These are phyloP conservation scores for Pseudopithomyces maydicus DNA, from an alignment of 2,329 filamentous ascomycete genomes.

Conservation along the genomic window DNA sequence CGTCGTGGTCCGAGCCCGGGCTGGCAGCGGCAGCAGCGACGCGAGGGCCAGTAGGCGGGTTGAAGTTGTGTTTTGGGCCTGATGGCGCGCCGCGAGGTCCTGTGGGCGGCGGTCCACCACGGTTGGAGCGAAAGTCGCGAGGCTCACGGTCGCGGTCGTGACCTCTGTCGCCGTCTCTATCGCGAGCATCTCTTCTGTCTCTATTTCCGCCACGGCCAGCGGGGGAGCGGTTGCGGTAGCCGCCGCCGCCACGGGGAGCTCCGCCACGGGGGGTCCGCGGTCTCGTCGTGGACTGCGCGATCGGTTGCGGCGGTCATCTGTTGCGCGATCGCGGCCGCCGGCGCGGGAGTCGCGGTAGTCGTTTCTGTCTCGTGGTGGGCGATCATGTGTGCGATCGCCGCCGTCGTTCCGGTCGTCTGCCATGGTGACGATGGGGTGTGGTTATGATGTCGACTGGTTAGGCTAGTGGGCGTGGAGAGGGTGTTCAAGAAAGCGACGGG, in stretches of 20 bases:
- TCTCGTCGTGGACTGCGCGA: slow-evolving; percentile 41
- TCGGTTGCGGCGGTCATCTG: slow-evolving; percentile 35
- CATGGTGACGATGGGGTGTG: slow-evolving; percentile 4
- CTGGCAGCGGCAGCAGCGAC: slow-evolving; percentile 12
- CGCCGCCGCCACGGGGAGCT: slow-evolving; percentile 30
- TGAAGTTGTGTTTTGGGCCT: slow-evolving; percentile 16
- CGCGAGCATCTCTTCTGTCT: slow-evolving; percentile 8
- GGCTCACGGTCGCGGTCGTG: slow-evolving; percentile 13
- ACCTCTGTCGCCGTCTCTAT: too few relatives aligned
- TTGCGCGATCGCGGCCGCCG: slow-evolving; percentile 18
- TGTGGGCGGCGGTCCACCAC: slow-evolving; percentile 30
- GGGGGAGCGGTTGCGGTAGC: slow-evolving; percentile 37
- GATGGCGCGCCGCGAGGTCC: slow-evolving; percentile 29
- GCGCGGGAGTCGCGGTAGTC: slow-evolving; percentile 20
- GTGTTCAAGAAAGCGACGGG: neutral
- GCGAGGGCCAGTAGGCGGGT: slow-evolving; percentile 15
- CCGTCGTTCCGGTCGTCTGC: slow-evolving; percentile 10
- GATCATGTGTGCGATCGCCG: slow-evolving; percentile 28
- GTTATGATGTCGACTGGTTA: neutral
- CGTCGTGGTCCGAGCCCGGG: slow-evolving; percentile 26
- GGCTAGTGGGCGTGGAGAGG: neutral
- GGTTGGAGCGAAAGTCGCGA: slow-evolving; percentile 12
- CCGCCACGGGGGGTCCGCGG: slow-evolving; percentile 32
- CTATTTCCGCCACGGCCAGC: slow-evolving; percentile 24
- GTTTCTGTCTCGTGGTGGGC: slow-evolving; percentile 17